These are phyloP conservation scores for Verticillium klebahnii DNA, from an alignment of 2,329 filamentous ascomycete species.

Conservation along the genomic window DNA sequence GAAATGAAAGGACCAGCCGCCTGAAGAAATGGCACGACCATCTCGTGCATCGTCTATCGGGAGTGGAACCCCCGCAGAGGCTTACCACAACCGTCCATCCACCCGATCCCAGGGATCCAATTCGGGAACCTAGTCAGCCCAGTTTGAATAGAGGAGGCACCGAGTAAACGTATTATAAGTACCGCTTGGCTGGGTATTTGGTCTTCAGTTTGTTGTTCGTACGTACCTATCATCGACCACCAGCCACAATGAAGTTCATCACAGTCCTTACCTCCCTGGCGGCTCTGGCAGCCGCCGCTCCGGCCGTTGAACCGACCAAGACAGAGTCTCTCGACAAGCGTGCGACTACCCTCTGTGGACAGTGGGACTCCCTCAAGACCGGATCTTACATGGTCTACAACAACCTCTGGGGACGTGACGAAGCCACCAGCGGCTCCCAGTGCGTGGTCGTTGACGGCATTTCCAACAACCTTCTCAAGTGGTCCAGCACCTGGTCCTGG, in stretches of 20 bases:
- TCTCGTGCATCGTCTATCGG: too few species aligned
- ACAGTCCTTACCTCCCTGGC: not conserved
- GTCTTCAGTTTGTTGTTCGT: not conserved
- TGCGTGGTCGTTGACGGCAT: slow-evolving; percentile 34
- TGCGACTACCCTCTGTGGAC: slow-evolving; percentile 14
- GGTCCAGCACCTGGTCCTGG: slow-evolving; percentile 38
- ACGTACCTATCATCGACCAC: not conserved
- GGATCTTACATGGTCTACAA: slow-evolving; percentile 28
- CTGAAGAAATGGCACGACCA: not conserved
- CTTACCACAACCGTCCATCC: not conserved
- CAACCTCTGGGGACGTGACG: slow-evolving; percentile 34
- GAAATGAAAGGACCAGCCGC: not conserved
- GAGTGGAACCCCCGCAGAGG: not conserved
- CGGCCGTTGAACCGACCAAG: not conserved
- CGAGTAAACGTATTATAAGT: not conserved
- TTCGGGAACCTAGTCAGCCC: not conserved
- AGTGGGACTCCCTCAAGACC: slow-evolving; percentile 16
- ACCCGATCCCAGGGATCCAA: not conserved
- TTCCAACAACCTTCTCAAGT: slow-evolving; percentile 28
- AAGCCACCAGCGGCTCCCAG: slow-evolving; percentile 27
- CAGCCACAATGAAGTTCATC: not conserved
- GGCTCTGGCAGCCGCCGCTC: not conserved
- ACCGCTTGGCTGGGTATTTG: not conserved
- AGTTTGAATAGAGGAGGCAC: too few species aligned
- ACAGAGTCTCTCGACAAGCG: slow-evolving; percentile 11